phyloP scores from a whole-genome alignment of 2,329 filamentous ascomycete species.

The Monosporascus sp. region DNA sequence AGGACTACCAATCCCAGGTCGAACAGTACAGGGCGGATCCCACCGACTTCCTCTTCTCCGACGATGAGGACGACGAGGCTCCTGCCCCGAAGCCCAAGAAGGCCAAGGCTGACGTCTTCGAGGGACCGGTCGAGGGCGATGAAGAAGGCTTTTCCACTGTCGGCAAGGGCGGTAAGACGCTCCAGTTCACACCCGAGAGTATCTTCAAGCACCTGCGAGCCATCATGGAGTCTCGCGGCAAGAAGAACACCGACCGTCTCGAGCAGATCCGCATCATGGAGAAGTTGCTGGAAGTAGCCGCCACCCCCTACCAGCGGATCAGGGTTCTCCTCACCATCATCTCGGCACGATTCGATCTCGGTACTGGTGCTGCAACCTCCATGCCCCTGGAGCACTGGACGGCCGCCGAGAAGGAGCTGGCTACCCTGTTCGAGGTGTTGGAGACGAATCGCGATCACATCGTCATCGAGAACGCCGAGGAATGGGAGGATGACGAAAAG shows the following conservation, averaged over 20 bases:
- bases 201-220: conserved; percentile 94
- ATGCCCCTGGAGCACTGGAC: conserved; percentile 99
- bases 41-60: conserved; percentile 34
- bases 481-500: conserved; percentile 99
- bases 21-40: conserved; percentile 75
- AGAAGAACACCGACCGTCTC: conserved; percentile 94
- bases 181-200: conserved; percentile 93
- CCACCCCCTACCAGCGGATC: conserved; percentile 89
- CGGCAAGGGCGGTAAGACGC: conserved; percentile 79
- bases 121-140: conserved; percentile 54
- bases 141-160: conserved; percentile 88
- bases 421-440: conserved; percentile 70
- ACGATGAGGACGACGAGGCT: conserved; percentile 69
- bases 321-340: conserved; percentile 87
- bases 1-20: conserved; percentile 84
- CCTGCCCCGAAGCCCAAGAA: conserved; percentile 49
- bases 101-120: conserved; percentile 44
- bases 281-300: conserved; percentile 84
- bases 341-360: conserved; percentile 90
- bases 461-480: conserved; percentile 86
- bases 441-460: conserved; percentile 76
- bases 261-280: conserved; percentile 99
- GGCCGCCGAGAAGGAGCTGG: conserved; percentile 81
- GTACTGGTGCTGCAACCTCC: conserved; percentile 67
- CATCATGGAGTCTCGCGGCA: conserved; percentile 92